phyloP scores from a whole-genome alignment of 352 stramenopile species.

The Phytopythium helicoides region DNA sequence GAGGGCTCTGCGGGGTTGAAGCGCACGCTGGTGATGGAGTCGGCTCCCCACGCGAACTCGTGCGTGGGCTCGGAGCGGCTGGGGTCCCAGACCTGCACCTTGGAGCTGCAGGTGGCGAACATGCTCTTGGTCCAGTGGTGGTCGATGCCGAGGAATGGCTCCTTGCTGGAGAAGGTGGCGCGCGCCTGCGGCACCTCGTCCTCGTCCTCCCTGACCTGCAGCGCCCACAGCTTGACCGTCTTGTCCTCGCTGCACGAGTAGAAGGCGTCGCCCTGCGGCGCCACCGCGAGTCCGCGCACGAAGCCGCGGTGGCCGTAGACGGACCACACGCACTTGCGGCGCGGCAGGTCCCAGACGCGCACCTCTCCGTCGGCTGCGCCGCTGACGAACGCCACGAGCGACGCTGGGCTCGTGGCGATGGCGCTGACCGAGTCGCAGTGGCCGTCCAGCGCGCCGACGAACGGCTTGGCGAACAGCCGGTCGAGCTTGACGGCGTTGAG shows the following conservation, averaged over 20 bases:
- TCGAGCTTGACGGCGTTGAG: conserved; percentile 98
- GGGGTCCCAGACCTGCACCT: conserved; percentile 97
- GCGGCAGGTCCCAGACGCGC: conserved; percentile 97
- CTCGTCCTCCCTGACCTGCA: conserved; percentile 67
- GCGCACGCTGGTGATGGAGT: conserved; percentile 93
- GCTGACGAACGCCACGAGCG: conserved; percentile 86
- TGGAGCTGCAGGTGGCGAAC: conserved; percentile 91
- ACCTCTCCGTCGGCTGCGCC: conserved; percentile 93
- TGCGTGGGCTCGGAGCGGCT: conserved; percentile 92
- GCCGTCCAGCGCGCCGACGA: conserved; percentile 96
- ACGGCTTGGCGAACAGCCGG: conserved; percentile 98
- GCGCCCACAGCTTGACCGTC: conserved; percentile 92
- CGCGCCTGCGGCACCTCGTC: conserved; percentile 71
- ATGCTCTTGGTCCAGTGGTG: conserved; percentile 95
- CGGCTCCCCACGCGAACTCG: conserved; percentile 91
- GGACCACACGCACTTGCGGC: conserved; percentile 92
- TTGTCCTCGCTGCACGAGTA: conserved; percentile 96
- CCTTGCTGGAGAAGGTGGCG: conserved; percentile 79
- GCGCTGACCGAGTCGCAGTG: conserved; percentile 97
- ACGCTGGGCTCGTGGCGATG: conserved; percentile 89
- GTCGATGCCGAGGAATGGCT: conserved; percentile 92
- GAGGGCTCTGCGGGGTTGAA: conserved; percentile 97
- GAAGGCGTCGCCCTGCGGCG: conserved; percentile 82
- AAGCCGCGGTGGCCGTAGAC: conserved; percentile 92
- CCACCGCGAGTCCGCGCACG: conserved; percentile 90